Percentiles rank a stretch among this genome's conserved stretches.
These are phyloP conservation scores for Boletus barrowsii DNA, from an alignment of 768 basidiomycete species.

Conservation along the genomic window DNA sequence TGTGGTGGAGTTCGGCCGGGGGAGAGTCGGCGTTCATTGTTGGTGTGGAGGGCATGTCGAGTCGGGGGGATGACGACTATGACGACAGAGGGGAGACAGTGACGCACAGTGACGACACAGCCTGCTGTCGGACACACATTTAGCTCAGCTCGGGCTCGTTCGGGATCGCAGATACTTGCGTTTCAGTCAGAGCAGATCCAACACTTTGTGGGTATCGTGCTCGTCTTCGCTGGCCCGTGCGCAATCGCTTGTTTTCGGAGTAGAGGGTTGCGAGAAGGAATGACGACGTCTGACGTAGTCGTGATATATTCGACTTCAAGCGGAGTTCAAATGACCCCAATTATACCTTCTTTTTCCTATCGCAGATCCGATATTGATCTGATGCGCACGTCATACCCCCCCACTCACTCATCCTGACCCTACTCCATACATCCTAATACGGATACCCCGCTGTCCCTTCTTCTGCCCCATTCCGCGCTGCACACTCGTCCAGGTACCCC, in stretches of 20 bases:
- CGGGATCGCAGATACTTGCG: slow-evolving; percentile 24
- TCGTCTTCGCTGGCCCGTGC: slow-evolving; percentile 31
- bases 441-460: no score
- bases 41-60: slow-evolving; percentile 25
- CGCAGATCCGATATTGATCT: slow-evolving; percentile 36
- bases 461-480: not conserved
- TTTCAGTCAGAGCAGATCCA: slow-evolving; percentile 10
- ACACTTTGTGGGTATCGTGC: not conserved
- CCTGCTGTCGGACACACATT: slow-evolving; percentile 15
- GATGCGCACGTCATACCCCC: slow-evolving; percentile 32
- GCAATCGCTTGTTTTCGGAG: slow-evolving; percentile 25
- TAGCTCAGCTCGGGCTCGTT: slow-evolving; percentile 17
- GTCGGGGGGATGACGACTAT: slow-evolving; percentile 21
- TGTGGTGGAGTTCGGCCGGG: slow-evolving; percentile 14
- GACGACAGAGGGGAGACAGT: slow-evolving; percentile 24
- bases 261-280: slow-evolving; percentile 33
- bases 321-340: slow-evolving; percentile 36
- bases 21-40: slow-evolving; percentile 37
- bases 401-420: not conserved
- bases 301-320: slow-evolving; percentile 42
- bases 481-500: slow-evolving; percentile 21
- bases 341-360: slow-evolving; percentile 22
- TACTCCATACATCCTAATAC: no score
- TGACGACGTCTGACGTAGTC: slow-evolving; percentile 45
- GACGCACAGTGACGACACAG: slow-evolving; percentile 24